Percentiles rank a stretch among this genome's conserved stretches.
Evolutionary conservation across 2,329 filamentous ascomycete species (phyloP).

Genomic region (Colletotrichum sp.): DNA sequence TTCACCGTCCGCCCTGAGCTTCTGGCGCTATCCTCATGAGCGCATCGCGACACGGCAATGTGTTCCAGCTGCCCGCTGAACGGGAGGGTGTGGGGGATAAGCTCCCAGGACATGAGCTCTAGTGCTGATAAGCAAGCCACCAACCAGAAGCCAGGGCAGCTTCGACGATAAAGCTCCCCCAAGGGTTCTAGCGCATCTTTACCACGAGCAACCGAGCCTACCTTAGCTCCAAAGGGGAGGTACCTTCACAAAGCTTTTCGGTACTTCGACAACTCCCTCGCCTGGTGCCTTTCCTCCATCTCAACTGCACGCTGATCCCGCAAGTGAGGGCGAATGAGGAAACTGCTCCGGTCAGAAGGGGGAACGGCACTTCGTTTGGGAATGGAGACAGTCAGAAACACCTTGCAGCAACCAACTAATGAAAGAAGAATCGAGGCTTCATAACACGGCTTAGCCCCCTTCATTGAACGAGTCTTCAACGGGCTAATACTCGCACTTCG

Average conservation of each 20-base stretch:
- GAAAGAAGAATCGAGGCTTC: not conserved
- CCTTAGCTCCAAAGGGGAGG: not conserved
- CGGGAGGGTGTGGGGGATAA: slow-evolving; percentile 15
- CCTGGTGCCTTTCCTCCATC: not conserved
- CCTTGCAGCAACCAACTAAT: not conserved
- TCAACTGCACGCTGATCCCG: not conserved
- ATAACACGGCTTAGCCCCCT: not conserved
- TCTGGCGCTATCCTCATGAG: not conserved
- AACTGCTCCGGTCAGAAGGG: not conserved
- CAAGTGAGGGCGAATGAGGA: not conserved
- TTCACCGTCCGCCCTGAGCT: not conserved
- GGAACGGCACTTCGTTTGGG: not conserved
- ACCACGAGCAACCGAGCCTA: not conserved
- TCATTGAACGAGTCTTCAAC: not conserved
- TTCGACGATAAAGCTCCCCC: slow-evolving; percentile 17
- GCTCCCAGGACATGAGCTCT: slow-evolving; percentile 11
- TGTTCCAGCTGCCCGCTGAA: not conserved
- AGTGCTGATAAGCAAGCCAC: slow-evolving; percentile 7
- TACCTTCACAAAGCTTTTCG: not conserved
- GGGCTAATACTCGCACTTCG: not conserved
- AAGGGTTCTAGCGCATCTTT: slow-evolving; percentile 4
- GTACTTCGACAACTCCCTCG: not conserved
- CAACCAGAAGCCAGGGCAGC: slow-evolving; percentile 2
- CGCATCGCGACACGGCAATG: not conserved
- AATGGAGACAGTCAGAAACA: not conserved